Percentiles rank a stretch among this genome's conserved stretches.
phyloP scores from a whole-genome alignment of 208 protist species.

The Angomonas deanei region DNA sequence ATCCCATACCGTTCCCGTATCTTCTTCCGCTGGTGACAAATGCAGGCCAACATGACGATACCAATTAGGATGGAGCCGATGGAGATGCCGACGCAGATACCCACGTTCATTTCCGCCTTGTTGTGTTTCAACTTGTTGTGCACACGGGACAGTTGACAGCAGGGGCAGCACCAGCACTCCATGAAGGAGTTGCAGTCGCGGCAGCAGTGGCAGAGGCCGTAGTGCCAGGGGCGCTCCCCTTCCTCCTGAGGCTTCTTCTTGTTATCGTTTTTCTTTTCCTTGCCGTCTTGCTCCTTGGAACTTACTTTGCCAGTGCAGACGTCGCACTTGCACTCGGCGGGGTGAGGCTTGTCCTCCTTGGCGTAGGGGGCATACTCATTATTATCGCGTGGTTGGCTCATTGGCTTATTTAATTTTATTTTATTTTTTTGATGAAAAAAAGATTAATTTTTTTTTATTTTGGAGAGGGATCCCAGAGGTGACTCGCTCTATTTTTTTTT shows the following conservation, averaged over 20 bases:
- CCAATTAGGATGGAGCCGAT: constrained; percentile 10
- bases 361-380: background rate
- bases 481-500: no score
- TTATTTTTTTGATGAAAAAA: constrained; percentile 2
- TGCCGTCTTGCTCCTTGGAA: no score
- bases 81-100: background rate
- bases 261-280: background rate
- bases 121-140: constrained; percentile 36
- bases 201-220: constrained; percentile 26
- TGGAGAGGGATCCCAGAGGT: no score
- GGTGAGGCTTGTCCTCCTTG: background rate
- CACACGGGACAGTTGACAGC: constrained; percentile 44
- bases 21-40: background rate
- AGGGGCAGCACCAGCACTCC: constrained; percentile 32
- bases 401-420: no score
- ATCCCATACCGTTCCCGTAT: constrained; percentile 5
- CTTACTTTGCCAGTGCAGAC: no score
- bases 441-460: background rate
- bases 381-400: background rate
- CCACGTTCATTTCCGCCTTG: constrained; percentile 19
- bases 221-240: background rate
- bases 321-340: background rate
- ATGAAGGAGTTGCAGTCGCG: constrained; percentile 12
- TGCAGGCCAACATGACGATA: background rate
- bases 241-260: background rate